phyloP scores from a whole-genome alignment of 352 stramenopile genomes.

The Globisporangium spiculum region DNA sequence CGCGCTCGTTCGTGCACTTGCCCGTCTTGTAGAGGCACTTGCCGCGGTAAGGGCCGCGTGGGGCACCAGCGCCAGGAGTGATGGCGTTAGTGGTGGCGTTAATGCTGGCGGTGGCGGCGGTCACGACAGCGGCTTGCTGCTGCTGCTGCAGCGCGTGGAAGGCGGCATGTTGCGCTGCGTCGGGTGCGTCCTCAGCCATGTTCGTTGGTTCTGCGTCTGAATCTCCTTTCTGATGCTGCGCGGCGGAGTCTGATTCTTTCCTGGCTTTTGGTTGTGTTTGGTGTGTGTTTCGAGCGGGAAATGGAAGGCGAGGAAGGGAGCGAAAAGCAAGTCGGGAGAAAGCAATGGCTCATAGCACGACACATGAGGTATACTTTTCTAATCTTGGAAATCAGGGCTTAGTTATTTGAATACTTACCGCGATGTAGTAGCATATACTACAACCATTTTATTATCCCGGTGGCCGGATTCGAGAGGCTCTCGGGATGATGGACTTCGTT shows the following conservation, averaged over 20 bases:
- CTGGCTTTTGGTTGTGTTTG: not conserved
- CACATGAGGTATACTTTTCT: too few species aligned
- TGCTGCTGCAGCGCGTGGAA: conserved; percentile 7
- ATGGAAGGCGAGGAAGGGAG: too few species aligned
- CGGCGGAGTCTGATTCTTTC: conserved; percentile 7
- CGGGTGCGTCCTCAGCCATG: conserved; percentile 7
- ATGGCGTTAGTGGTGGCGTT: conserved; percentile 14
- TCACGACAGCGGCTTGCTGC: not conserved
- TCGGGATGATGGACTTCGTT: too few species aligned
- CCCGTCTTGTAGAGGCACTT: conserved; percentile 87
- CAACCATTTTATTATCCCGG: too few species aligned
- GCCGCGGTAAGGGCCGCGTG: conserved; percentile 42
- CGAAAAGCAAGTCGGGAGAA: too few species aligned
- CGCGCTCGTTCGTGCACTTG: conserved; percentile 84
- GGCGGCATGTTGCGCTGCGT: not conserved
- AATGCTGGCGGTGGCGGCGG: not conserved
- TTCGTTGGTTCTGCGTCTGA: conserved; percentile 7
- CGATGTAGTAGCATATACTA: too few species aligned
- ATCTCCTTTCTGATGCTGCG: conserved; percentile 7
- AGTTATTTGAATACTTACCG: too few species aligned
- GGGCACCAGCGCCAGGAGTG: conserved; percentile 21
- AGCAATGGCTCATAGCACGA: too few species aligned
- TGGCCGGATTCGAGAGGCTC: too few species aligned
- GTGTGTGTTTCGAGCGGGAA: too few species aligned
- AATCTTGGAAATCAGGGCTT: too few species aligned